Evolutionary conservation across 768 basidiomycete genomes (phyloP).

Genomic region (Boletus tylopilopsis): DNA sequence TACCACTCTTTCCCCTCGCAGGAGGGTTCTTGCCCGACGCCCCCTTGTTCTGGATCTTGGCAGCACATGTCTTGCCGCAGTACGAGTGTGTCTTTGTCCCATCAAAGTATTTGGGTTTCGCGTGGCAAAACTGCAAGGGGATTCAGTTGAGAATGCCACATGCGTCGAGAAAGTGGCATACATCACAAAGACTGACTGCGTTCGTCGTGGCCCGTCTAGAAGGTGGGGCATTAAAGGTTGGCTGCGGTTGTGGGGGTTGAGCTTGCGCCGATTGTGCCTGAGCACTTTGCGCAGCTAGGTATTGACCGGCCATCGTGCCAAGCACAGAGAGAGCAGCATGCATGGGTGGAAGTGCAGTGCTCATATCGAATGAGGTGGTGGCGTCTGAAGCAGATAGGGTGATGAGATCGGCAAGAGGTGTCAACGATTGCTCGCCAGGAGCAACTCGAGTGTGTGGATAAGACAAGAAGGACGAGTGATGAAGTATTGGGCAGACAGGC

Average conservation of each 20-base stretch:
- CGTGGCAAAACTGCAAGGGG: constrained; percentile 46
- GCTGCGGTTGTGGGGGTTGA: constrained; percentile 24
- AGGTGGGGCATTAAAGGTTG: constrained; percentile 7
- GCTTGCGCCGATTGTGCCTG: constrained; percentile 26
- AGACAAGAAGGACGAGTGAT: constrained; percentile 43
- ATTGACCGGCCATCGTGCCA: constrained; percentile 35
- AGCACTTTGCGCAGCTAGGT: constrained; percentile 30
- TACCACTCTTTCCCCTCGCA: constrained; percentile 23
- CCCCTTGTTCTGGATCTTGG: constrained; percentile 38
- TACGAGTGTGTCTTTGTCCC: constrained; percentile 54
- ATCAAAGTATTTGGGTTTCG: constrained; percentile 54
- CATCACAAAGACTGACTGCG: constrained; percentile 46
- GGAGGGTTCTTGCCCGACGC: constrained; percentile 25
- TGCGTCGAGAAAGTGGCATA: constrained; percentile 27
- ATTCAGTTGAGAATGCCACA: constrained; percentile 1
- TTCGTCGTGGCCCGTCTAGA: constrained; percentile 21
- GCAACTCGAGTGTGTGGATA: constrained; percentile 27
- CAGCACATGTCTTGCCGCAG: constrained; percentile 56
- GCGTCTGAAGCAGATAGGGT: constrained; percentile 4
- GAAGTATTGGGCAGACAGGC: constrained; percentile 3
- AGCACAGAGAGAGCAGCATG: constrained; percentile 35
- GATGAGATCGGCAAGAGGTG: constrained; percentile 2
- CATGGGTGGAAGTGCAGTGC: constrained; percentile 31
- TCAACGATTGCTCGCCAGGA: constrained; percentile 30
- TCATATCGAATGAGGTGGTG: constrained; percentile 21